A percentile compares a stretch with the other conserved stretches of the same genome.
Conservation (phyloP, 169 alveolate genomes). For the Cyclospora cayetanensis region DNA sequence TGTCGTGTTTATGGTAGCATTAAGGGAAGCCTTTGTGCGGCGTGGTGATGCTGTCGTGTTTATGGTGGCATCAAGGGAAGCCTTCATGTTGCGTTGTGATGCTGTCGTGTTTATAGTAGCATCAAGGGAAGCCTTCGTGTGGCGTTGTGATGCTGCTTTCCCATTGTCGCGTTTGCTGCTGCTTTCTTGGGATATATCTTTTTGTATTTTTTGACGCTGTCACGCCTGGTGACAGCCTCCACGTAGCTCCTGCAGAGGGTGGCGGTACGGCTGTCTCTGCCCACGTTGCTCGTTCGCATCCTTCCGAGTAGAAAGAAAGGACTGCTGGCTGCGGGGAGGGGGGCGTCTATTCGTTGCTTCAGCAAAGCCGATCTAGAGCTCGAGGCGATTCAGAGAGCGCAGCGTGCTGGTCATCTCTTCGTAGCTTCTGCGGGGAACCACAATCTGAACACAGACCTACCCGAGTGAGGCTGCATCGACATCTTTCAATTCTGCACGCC, state of each 20-base stretch:
- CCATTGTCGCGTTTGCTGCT: not conserved
- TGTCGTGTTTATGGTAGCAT: no score
- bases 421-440: conserved; percentile 69
- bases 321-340: no score
- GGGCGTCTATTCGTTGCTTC: not conserved
- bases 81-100: no score
- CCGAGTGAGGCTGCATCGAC: not conserved
- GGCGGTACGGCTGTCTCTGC: not conserved
- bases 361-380: conserved; percentile 38
- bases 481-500: not conserved
- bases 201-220: not conserved
- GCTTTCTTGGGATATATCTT: not conserved
- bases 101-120: no score
- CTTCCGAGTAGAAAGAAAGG: no score
- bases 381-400: conserved; percentile 73
- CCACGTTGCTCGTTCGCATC: no score
- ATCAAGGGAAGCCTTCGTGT: no score
- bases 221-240: not conserved
- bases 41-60: no score
- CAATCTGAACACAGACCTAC: conserved; percentile 67
- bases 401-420: conserved; percentile 68
- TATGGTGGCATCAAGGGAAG: no score
- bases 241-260: not conserved
- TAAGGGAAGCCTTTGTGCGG: no score
- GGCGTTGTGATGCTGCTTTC: no score